Evolutionary conservation across 345 rosid genomes (phyloP), one percentile per base, ranked within the genome.

Genomic region (Salix exigua): DNA sequence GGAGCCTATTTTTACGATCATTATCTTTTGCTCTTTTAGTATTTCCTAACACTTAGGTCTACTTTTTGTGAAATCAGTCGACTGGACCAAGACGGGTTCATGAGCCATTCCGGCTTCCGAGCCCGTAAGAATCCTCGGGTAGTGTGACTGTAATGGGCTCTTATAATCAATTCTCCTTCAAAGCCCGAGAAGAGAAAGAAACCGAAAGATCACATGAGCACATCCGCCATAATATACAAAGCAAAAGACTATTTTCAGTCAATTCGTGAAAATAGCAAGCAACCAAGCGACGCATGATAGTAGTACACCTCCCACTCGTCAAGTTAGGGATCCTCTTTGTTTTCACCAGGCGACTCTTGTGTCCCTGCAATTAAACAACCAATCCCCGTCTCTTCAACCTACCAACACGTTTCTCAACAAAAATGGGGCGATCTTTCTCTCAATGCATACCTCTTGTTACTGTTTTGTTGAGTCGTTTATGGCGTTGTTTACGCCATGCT

Each of bases 341-440:
- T 30, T 21, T 48, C 65, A n/a, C 5, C 21, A 28, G 23, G 23
- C 48, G 13, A 21, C 26, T 19, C 60, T n/a, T n/a, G n/a, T 31
- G 48, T 31, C 16, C 6, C 40, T 12, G 23, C n/a, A 64, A 5
- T 2, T 14, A 37, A 13, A 1, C 26, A 5, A 16, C 68, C 3
- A 16, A 23, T 38, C 14, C 53, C 14, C 11, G 40, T 63, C 21
- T 46, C 46, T 21, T 21, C 28, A 28, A 9, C 44, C 69, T 19
- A 9, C 42, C 76, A 38, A 2, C 44, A 16, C 58, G 48, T 17
- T 25, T 26, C 50, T 33, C 48, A 65, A 53, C 33, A 48, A 75
- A 40, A 38, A 75, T 75, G 78, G 78, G 78, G 78, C 28, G 40
- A 73, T 4, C 11, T 53, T 18, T 50, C 35, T 35, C 10, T 5